Evolutionary conservation across 306 rosid species (phyloP).

Genomic region (Rosa persica): DNA sequence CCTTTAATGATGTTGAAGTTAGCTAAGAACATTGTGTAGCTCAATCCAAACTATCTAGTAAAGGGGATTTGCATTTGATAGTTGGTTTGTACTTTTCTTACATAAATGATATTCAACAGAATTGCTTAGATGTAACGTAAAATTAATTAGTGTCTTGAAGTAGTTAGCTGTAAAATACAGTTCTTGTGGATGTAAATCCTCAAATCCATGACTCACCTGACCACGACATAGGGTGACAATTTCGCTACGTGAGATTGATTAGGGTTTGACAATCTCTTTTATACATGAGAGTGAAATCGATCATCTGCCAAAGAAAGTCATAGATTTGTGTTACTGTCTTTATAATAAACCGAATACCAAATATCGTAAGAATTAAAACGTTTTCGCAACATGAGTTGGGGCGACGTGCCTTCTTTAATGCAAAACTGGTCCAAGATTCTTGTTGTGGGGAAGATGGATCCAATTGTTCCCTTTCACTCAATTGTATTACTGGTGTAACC

Average conservation of each 20-base stretch:
- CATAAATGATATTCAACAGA: background rate
- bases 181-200: too few species aligned
- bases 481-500: conserved; percentile 15
- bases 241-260: too few species aligned
- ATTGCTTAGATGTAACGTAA: background rate
- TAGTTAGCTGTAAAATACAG: too few species aligned
- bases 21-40: background rate
- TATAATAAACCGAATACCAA: background rate
- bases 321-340: too few species aligned
- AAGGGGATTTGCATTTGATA: background rate
- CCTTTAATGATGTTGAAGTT: background rate
- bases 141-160: background rate
- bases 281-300: background rate
- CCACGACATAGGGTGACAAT: too few species aligned
- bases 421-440: background rate
- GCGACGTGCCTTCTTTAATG: background rate
- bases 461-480: background rate
- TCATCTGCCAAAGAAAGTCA: background rate
- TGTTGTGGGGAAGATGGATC: background rate
- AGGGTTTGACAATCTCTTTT: background rate
- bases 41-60: background rate
- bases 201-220: too few species aligned
- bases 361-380: background rate
- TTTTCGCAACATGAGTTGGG: background rate
- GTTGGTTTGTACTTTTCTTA: background rate